These are phyloP conservation scores for Microcos paniculata DNA, from an alignment of 345 rosid genomes.

Conservation along the genomic window DNA sequence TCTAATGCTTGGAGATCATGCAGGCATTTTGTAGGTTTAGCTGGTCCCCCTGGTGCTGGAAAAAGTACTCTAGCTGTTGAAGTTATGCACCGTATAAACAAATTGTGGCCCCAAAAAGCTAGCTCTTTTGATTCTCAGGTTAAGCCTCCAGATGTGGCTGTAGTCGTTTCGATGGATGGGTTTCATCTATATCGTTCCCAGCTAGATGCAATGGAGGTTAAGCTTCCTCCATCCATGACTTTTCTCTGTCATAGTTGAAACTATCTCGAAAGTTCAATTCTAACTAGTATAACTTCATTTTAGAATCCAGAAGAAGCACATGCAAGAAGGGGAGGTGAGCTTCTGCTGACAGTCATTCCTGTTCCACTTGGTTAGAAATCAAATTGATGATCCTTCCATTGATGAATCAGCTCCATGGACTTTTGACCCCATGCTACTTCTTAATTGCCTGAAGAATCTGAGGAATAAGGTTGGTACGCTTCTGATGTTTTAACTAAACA, in stretches of 20 bases:
- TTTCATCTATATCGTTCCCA: slow-evolving; percentile 88
- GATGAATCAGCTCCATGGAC: slow-evolving; percentile 89
- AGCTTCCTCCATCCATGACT: slow-evolving; percentile 15
- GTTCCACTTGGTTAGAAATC: slow-evolving; percentile 10
- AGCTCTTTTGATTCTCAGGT: slow-evolving; percentile 64
- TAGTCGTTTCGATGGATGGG: slow-evolving; percentile 91
- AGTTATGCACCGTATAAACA: slow-evolving; percentile 66
- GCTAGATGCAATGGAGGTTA: slow-evolving; percentile 96
- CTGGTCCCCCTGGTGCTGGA: slow-evolving; percentile 97
- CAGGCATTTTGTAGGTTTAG: slow-evolving; percentile 84
- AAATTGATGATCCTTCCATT: slow-evolving; percentile 23
- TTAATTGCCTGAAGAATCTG: slow-evolving; percentile 66
- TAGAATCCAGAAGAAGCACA: slow-evolving; percentile 94
- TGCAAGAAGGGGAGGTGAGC: slow-evolving; percentile 97
- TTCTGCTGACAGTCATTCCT: slow-evolving; percentile 8
- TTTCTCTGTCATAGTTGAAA: background rate
- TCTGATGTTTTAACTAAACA: slow-evolving; percentile 1
- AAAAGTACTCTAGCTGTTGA: slow-evolving; percentile 84
- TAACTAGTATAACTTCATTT: slow-evolving; percentile 16
- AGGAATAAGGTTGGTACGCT: slow-evolving; percentile 62
- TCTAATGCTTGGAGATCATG: slow-evolving; percentile 15
- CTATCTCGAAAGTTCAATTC: background rate
- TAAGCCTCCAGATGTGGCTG: slow-evolving; percentile 66
- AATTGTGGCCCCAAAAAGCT: slow-evolving; percentile 70
- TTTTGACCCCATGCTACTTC: slow-evolving; percentile 61